Evolutionary conservation across 257 asterid species (phyloP), one percentile per base, ranked within the genome.

Genomic region (Solanum pennellii): DNA sequence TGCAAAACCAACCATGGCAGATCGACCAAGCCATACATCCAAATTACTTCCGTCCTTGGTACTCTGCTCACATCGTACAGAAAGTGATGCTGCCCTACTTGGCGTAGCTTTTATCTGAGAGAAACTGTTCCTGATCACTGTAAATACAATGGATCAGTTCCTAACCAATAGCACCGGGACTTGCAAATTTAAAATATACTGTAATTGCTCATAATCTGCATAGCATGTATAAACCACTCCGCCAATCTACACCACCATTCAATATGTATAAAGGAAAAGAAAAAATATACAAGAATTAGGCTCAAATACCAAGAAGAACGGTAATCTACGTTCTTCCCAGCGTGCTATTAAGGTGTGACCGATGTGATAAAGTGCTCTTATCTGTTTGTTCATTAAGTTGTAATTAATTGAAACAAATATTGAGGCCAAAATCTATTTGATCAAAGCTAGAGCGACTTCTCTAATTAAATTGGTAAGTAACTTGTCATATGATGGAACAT

Each of bases 1-100:
- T 45, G 98, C 98, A 90, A 96, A 96, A 77, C 98, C 96, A 88
- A 92, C 49, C 99, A 97, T 97, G 27, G 99, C 98, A 3, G 95
- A 74, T 59, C 98, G 93, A 47, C 99, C 99, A 44, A 94, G 93
- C 98, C 99, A 97, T 83, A 95, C 91, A 49, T 97, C 98, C 87
- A 97, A 74, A 83, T 95, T 91, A 83, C 83, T 85, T 41, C 95
- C 94, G 3, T 88, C 95, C 69, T 96, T 91, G 62, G 92, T 87
- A 88, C 93, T 92, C 95, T 93, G 99, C 90, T 93, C 98, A 47
- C 98, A 95, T 91, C 94, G 92, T 84, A 96, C 85, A 39, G 94
- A 88, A 44, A 91, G 66, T 56, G 91, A 86, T 83, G 84, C 89
- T 27, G 94, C 87, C 79, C 73, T 89, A 68, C 76, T 68, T 60